These are phyloP conservation scores for Hordeum marinum DNA, from an alignment of 176 grass and related monocot species.

Conservation along the genomic window DNA sequence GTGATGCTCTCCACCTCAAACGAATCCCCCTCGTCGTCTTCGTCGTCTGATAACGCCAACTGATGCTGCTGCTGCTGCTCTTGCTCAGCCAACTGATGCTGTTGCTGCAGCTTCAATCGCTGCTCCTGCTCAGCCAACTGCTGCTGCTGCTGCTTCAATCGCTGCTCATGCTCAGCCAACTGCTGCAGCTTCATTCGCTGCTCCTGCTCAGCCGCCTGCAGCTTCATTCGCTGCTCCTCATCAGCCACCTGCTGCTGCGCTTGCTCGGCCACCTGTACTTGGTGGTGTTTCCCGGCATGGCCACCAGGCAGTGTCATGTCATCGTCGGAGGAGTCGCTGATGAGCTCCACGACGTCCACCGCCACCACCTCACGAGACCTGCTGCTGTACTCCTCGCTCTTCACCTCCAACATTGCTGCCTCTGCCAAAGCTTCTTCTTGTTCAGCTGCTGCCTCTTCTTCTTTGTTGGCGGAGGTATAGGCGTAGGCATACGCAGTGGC, in stretches of 20 bases:
- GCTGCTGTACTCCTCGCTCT: neutral
- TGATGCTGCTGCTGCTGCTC: neutral
- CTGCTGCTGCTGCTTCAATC: neutral
- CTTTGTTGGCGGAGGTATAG: neutral
- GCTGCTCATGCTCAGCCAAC: neutral
- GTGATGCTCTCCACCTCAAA: slow-evolving; percentile 36
- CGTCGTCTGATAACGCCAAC: neutral
- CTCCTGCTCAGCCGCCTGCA: neutral
- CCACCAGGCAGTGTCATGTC: slow-evolving; percentile 16
- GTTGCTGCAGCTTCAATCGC: neutral
- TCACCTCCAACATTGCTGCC: neutral
- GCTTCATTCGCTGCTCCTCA: too few species aligned
- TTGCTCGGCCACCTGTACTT: neutral
- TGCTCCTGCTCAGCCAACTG: neutral
- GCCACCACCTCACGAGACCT: neutral
- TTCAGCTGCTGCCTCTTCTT: neutral
- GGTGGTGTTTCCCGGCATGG: neutral
- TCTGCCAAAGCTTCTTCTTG: neutral
- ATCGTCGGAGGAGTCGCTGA: slow-evolving; percentile 42
- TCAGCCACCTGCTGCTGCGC: neutral
- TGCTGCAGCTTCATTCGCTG: neutral
- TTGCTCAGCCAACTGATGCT: neutral
- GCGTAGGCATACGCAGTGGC: neutral
- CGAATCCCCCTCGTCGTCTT: slow-evolving; percentile 31
- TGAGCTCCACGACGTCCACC: slow-evolving; percentile 39